A percentile compares a stretch with the other conserved stretches of the same genome.
phyloP scores from a whole-genome alignment of 1,284 basidiomycete species.

The Malassezia equina region DNA sequence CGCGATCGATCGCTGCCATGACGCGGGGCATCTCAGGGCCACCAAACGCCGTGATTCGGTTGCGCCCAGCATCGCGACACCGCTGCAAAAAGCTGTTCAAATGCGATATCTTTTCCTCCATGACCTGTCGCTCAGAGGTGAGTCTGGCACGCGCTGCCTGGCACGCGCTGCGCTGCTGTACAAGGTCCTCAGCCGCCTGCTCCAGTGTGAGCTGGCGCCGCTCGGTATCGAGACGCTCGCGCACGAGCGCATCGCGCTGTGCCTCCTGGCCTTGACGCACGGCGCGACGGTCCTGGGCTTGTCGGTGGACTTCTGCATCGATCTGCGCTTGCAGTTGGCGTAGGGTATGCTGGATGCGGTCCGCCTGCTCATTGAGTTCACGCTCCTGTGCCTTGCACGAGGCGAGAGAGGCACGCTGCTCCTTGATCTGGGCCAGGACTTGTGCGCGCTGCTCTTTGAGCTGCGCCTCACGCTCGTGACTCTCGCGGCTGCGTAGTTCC shows the following conservation, averaged over 20 bases:
- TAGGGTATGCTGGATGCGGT: slow-evolving; percentile 49
- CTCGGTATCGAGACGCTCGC: slow-evolving; percentile 10
- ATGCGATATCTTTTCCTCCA: slow-evolving; percentile 19
- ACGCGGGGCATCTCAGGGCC: slow-evolving; percentile 30
- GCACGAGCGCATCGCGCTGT: slow-evolving; percentile 16
- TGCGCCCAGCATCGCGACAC: slow-evolving; percentile 13
- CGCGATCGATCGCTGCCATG: slow-evolving; percentile 53
- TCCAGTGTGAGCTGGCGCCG: neutral
- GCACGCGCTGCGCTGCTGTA: slow-evolving; percentile 2
- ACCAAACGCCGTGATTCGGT: slow-evolving; percentile 35
- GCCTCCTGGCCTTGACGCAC: slow-evolving; percentile 21
- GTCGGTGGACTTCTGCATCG: slow-evolving; percentile 33
- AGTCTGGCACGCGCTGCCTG: slow-evolving; percentile 13
- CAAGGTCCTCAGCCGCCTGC: neutral
- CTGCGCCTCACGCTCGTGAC: slow-evolving; percentile 20
- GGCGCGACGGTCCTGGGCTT: slow-evolving; percentile 35
- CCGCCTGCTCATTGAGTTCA: slow-evolving; percentile 26
- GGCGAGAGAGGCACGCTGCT: slow-evolving; percentile 50
- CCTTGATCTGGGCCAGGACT: slow-evolving; percentile 37
- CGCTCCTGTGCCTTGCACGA: slow-evolving; percentile 22
- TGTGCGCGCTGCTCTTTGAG: slow-evolving; percentile 23
- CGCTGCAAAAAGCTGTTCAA: slow-evolving; percentile 13
- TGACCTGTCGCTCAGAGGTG: slow-evolving; percentile 18
- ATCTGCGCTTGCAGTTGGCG: slow-evolving; percentile 55
- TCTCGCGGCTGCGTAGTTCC: slow-evolving; percentile 32